Conservation (phyloP, 345 rosid species). For the Corchorus capsularis region DNA sequence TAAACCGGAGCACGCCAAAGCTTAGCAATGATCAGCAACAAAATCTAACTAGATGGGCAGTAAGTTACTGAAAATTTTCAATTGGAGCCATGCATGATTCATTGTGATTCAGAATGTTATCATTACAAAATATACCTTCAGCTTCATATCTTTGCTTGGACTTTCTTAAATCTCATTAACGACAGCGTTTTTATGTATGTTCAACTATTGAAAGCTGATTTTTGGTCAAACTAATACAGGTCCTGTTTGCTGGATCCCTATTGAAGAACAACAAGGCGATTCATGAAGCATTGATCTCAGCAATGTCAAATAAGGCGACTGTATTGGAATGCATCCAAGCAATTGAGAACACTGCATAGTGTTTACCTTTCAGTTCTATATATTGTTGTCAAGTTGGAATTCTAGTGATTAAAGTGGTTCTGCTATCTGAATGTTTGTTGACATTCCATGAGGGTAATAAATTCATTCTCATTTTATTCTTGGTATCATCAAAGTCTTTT, state of each 20-base stretch:
- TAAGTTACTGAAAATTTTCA: conserved; percentile 35
- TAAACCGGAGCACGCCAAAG: conserved; percentile 80
- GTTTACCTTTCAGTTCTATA: neutral
- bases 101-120: neutral
- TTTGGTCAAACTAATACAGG: conserved; percentile 44
- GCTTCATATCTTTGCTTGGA: too few relatives aligned
- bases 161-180: neutral
- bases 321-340: conserved; percentile 80
- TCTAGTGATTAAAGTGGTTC: neutral
- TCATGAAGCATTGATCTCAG: conserved; percentile 76
- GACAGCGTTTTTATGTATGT: neutral
- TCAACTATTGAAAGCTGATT: conserved; percentile 7
- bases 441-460: neutral
- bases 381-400: neutral
- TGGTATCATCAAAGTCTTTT: neutral
- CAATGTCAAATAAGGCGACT: conserved; percentile 74
- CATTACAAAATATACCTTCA: neutral
- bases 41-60: conserved; percentile 98
- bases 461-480: neutral
- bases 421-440: neutral
- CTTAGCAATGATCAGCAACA: conserved; percentile 87
- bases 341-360: conserved; percentile 68
- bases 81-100: neutral
- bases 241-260: conserved; percentile 73
- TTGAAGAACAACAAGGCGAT: conserved; percentile 69